phyloP scores from a whole-genome alignment of 345 rosid species.

The Boechera stricta region DNA sequence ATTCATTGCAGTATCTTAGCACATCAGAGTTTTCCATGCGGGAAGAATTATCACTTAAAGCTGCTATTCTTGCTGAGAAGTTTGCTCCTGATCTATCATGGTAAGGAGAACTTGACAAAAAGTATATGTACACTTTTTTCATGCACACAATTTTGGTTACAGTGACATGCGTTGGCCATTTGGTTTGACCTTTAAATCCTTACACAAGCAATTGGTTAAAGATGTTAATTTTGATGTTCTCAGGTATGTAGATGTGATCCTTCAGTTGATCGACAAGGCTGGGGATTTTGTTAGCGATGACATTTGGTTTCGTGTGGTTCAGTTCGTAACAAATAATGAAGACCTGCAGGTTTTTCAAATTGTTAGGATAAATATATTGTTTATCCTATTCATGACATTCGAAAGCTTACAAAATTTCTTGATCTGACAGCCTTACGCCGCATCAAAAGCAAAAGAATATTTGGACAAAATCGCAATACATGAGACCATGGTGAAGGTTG shows the following conservation, averaged over 20 bases:
- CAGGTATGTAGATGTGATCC: slow-evolving; percentile 99
- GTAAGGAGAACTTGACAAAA: slow-evolving; percentile 52
- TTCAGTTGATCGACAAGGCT: slow-evolving; percentile 99
- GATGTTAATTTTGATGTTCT: slow-evolving; percentile 30
- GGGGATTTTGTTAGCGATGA: slow-evolving; percentile 99
- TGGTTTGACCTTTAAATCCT: slow-evolving; percentile 15
- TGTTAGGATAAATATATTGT: not conserved
- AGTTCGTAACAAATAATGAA: slow-evolving; percentile 96
- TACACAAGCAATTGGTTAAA: slow-evolving; percentile 21
- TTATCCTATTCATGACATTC: slow-evolving; percentile 18
- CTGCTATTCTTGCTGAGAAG: slow-evolving; percentile 99
- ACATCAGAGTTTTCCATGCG: slow-evolving; percentile 98
- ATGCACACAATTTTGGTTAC: not conserved
- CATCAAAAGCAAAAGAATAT: slow-evolving; percentile 92
- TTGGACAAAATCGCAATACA: slow-evolving; percentile 93
- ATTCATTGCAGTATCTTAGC: slow-evolving; percentile 81
- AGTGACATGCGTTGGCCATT: slow-evolving; percentile 13
- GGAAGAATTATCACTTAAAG: slow-evolving; percentile 96
- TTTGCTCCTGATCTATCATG: slow-evolving; percentile 99
- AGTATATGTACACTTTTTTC: not conserved
- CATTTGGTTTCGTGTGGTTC: slow-evolving; percentile 99
- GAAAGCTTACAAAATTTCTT: slow-evolving; percentile 39
- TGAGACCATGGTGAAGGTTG: slow-evolving; percentile 99
- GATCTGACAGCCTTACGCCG: slow-evolving; percentile 87
- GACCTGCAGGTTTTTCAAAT: slow-evolving; percentile 86